phyloP scores from a whole-genome alignment of 106 monocot species.

The Vanilla planifolia region DNA sequence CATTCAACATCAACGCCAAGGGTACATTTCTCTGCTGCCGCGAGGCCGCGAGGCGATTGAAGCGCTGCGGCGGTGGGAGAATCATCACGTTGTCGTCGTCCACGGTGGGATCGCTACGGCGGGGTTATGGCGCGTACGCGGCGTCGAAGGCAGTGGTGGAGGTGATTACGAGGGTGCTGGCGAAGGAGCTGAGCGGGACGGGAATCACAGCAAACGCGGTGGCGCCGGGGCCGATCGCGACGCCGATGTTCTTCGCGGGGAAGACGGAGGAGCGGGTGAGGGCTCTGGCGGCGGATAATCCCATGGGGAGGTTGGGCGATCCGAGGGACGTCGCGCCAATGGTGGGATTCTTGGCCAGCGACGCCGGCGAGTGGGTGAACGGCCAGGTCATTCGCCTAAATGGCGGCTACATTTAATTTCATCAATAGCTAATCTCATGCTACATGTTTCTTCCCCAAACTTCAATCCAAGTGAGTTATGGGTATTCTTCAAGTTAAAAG shows the following conservation, averaged over 20 bases:
- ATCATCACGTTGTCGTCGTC: constrained; percentile 23
- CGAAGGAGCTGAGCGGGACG: constrained; percentile 25
- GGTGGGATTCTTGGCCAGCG: constrained; percentile 17
- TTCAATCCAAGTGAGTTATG: too few species aligned
- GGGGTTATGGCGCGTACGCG: constrained; percentile 13
- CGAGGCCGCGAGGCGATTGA: constrained; percentile 16
- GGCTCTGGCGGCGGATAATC: constrained; percentile 1
- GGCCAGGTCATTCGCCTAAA: constrained; percentile 23
- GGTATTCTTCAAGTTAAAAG: too few species aligned
- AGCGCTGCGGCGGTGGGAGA: constrained; percentile 12
- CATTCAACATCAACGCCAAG: constrained; percentile 13
- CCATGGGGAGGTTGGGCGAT: constrained; percentile 21
- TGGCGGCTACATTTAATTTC: constrained; percentile 18
- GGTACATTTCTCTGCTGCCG: constrained; percentile 14
- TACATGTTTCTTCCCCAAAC: too few species aligned
- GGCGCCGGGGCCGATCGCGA: constrained; percentile 22
- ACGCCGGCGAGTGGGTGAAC: constrained; percentile 22
- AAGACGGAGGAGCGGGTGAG: constrained; percentile 23
- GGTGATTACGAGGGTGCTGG: constrained; percentile 18
- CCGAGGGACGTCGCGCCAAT: constrained; percentile 21
- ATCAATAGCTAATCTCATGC: too few species aligned
- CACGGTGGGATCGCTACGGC: constrained; percentile 15
- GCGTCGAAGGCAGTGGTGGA: constrained; percentile 18
- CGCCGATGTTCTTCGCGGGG: constrained; percentile 17
- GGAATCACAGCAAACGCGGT: constrained; percentile 17